A percentile compares a stretch with the other conserved stretches of the same genome.
Conservation (phyloP, 2,329 filamentous ascomycete genomes). For the Sporothrix inflata region DNA sequence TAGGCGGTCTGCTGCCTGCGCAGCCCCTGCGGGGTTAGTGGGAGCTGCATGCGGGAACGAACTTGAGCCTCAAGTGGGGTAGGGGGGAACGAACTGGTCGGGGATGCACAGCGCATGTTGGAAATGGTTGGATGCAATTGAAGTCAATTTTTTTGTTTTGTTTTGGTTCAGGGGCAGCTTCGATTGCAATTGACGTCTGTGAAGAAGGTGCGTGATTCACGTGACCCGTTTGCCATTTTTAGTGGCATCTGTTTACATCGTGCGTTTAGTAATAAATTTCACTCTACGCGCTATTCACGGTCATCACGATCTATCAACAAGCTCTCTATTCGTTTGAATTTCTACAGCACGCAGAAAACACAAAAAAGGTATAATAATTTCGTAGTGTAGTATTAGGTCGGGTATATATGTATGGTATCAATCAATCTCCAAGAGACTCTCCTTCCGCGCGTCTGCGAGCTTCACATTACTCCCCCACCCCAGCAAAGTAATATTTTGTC, state of each 20-base stretch:
- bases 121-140: background rate
- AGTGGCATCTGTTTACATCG: background rate
- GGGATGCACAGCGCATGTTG: background rate
- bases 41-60: background rate
- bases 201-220: background rate
- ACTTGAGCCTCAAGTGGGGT: background rate
- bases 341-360: background rate
- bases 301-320: background rate
- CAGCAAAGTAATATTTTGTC: background rate
- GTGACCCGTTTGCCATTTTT: background rate
- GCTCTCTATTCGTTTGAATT: background rate
- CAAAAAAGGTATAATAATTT: background rate
- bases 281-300: background rate
- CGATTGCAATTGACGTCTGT: background rate
- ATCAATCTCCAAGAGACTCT: background rate
- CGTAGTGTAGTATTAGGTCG: background rate
- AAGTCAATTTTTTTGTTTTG: background rate
- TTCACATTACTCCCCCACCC: background rate
- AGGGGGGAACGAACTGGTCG: background rate
- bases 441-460: background rate
- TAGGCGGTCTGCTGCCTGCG: background rate
- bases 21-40: background rate
- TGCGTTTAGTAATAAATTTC: background rate
- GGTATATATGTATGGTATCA: conserved; percentile 7
- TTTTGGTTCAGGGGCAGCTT: background rate